phyloP scores from a whole-genome alignment of 345 rosid species.

The Turnera subulata region DNA sequence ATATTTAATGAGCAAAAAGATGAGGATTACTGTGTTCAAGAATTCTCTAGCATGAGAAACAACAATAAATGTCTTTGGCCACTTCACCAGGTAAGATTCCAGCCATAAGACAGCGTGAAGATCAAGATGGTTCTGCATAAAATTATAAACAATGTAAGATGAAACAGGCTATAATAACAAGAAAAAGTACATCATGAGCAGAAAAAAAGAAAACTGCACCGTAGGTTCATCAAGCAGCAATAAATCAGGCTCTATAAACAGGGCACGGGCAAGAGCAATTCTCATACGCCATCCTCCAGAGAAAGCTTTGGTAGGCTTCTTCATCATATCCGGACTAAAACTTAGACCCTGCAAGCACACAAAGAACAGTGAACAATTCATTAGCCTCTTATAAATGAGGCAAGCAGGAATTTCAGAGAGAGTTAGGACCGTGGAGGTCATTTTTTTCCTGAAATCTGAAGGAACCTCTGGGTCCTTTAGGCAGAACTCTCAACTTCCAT shows the following conservation, averaged over 20 bases:
- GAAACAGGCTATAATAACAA: conserved; percentile 10
- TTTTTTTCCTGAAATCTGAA: too few relatives aligned
- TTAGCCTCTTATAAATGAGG: too few relatives aligned
- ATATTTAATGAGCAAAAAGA: conserved; percentile 1
- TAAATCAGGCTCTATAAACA: conserved; percentile 91
- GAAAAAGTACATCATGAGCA: conserved; percentile 7
- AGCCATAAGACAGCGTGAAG: conserved; percentile 98
- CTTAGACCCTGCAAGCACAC: conserved; percentile 76
- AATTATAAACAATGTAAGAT: conserved; percentile 7
- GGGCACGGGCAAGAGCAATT: conserved; percentile 94
- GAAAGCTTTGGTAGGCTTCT: conserved; percentile 71
- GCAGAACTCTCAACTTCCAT: too few relatives aligned
- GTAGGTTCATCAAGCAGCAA: conserved; percentile 99
- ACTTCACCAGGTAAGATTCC: conserved; percentile 86
- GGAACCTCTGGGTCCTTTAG: too few relatives aligned
- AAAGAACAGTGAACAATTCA: too few relatives aligned
- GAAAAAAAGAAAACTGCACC: conserved; percentile 30
- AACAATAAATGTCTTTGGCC: conserved; percentile 97
- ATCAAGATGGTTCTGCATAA: conserved; percentile 95
- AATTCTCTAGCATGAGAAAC: conserved; percentile 99
- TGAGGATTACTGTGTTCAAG: conserved; percentile 72
- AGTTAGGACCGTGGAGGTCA: too few relatives aligned
- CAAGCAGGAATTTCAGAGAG: too few relatives aligned
- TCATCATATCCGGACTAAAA: conserved; percentile 93
- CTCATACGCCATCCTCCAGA: conserved; percentile 99